Base-by-base conservation (phyloP, 495 filamentous ascomycete species). In the Ascobolus immersus region DNA sequence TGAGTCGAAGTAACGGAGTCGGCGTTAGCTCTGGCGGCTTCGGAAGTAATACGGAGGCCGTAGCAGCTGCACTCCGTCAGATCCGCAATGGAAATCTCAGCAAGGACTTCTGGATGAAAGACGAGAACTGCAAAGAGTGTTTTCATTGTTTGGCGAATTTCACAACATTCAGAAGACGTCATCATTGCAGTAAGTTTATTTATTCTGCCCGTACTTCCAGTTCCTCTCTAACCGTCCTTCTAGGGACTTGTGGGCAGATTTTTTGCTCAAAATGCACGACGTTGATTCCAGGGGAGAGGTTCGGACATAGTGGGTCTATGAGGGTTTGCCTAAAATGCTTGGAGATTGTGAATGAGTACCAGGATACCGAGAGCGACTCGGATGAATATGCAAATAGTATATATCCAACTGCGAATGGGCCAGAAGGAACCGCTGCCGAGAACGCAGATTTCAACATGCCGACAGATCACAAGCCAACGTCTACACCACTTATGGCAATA, bases 81-180 rank as follows among this genome's bases (percentile, higher is more conserved):
- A 65, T 80, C 53, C 62, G 73, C 37, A 82, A 77, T 44, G 78
- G 75, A 49, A 64, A 93, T 21, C 57, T 94, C 10, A 91, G 73
- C 43, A 84, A 76, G 49, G 79, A 92, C 34, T 94, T 89, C 48
- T 99, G 89, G 89, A 99, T 99, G 89, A 75, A 77, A 28, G 89
- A 99, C 54, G 89, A 94, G 47, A 91, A 89, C 47, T 84, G 81
- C 28, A 94, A 84, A 53, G 84, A 93, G 42, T 99, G 89, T 49
- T 99, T 94, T 47, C 62, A 77, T 28, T 99, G 89, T 45, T 73
- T 27, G 25, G 25, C 25, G 14, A 14, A 2, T 11, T 94, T 99
- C 44, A 74, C 79, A 2, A 89, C 89, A 14, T 94, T 91, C 47
- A 66, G 89, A 35, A 67, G 89, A 36, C 94, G 94, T 47, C 89